Evolutionary conservation across 768 basidiomycete species (phyloP).

Genomic region (Lepiota brunneoincarnata): DNA sequence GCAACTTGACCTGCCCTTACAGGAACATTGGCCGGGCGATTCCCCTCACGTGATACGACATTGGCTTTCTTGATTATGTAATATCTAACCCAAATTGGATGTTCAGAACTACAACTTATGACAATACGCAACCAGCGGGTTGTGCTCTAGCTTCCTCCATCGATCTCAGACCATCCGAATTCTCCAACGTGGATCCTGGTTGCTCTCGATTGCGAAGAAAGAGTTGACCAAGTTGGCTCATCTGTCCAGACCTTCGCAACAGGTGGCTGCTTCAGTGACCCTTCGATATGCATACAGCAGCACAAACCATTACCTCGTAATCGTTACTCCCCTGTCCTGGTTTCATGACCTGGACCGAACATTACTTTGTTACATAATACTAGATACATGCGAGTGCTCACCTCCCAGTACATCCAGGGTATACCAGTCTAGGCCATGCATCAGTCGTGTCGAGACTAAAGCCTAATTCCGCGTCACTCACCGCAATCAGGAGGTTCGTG

Average conservation of each 20-base stretch:
- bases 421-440: slow-evolving; percentile 17
- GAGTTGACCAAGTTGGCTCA: slow-evolving; percentile 23
- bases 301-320: slow-evolving; percentile 17
- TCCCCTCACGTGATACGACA: neutral
- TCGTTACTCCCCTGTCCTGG: slow-evolving; percentile 21
- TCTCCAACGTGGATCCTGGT: slow-evolving; percentile 20
- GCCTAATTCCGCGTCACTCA: slow-evolving; percentile 11
- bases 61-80: neutral
- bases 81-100: neutral
- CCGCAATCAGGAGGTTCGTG: slow-evolving; percentile 34
- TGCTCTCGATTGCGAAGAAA: slow-evolving; percentile 18
- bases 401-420: slow-evolving; percentile 27
- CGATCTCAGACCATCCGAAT: slow-evolving; percentile 24
- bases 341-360: slow-evolving; percentile 6
- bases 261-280: neutral
- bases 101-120: no score
- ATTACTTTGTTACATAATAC: no score
- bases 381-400: neutral
- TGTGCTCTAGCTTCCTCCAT: slow-evolving; percentile 13
- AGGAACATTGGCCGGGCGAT: slow-evolving; percentile 2
- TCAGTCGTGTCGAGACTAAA: neutral
- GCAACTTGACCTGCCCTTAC: no score
- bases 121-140: no score
- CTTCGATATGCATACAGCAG: neutral
- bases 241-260: slow-evolving; percentile 23